A percentile compares a stretch with the other conserved stretches of the same genome.
Evolutionary conservation across 805 yeast species (phyloP).

Genomic region (Cyberlindnera suaveolens): DNA sequence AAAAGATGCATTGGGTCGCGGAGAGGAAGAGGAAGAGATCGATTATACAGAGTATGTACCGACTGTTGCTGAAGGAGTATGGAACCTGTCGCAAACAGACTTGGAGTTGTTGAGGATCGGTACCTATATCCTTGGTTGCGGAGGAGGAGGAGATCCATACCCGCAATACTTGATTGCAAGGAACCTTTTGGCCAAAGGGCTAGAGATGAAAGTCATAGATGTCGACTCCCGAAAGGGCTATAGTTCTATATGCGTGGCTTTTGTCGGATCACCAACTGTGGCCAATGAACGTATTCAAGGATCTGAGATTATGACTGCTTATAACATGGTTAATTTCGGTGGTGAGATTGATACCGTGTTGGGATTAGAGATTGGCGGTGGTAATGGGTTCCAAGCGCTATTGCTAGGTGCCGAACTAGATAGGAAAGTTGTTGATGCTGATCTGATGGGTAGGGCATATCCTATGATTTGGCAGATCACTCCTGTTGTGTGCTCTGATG

Average conservation of each 20-base stretch:
- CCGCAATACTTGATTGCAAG: conserved; percentile 32
- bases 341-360: conserved; percentile 28
- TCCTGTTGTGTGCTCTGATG: conserved; percentile 26
- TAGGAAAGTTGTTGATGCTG: conserved; percentile 31
- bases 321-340: conserved; percentile 22
- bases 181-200: conserved; percentile 31
- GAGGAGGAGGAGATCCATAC: conserved; percentile 49
- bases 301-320: conserved; percentile 30
- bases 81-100: conserved; percentile 32
- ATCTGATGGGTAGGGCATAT: conserved; percentile 43
- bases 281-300: conserved; percentile 37
- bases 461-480: conserved; percentile 39
- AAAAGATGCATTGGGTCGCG: conserved; percentile 8
- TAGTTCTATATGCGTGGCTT: conserved; percentile 26
- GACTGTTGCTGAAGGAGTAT: conserved; percentile 23
- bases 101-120: conserved; percentile 37
- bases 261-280: conserved; percentile 44
- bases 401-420: conserved; percentile 24
- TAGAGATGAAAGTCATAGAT: conserved; percentile 31
- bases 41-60: conserved; percentile 26
- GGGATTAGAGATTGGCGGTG: conserved; percentile 39
- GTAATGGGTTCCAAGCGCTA: conserved; percentile 33
- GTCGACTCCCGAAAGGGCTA: conserved; percentile 3
- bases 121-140: conserved; percentile 42
- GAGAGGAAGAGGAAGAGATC: neutral